phyloP scores from a whole-genome alignment of 331 rosid species.

The Malus hybrid region DNA sequence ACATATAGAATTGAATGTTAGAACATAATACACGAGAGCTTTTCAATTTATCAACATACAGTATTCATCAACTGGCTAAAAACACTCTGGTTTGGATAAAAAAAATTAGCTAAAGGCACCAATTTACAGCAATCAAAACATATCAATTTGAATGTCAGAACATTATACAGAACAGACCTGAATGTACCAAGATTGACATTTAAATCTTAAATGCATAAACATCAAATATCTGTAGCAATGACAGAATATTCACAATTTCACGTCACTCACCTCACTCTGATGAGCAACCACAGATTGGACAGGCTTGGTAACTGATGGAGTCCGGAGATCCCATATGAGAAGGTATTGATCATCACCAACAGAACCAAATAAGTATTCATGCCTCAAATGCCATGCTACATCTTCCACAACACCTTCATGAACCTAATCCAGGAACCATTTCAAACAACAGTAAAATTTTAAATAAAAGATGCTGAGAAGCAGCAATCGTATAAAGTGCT shows the following conservation, averaged over 20 bases:
- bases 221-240: neutral
- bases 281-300: slow-evolving; percentile 91
- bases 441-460: neutral
- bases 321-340: slow-evolving; percentile 88
- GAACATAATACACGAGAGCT: neutral
- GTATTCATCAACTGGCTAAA: neutral
- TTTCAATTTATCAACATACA: too few species aligned
- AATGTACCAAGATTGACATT: neutral
- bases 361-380: slow-evolving; percentile 92
- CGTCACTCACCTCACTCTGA: slow-evolving; percentile 69
- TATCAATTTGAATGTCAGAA: neutral
- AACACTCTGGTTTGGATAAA: neutral
- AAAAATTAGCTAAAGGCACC: neutral
- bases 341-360: slow-evolving; percentile 97
- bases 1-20: neutral
- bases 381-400: slow-evolving; percentile 99
- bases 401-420: slow-evolving; percentile 99
- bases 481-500: neutral
- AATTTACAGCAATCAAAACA: neutral
- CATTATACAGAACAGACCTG: neutral
- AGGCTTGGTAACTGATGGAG: slow-evolving; percentile 76
- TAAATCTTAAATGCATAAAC: neutral
- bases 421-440: slow-evolving; percentile 35
- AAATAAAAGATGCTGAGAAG: neutral
- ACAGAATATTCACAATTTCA: neutral